These are phyloP conservation scores for Lichtheimia ornata DNA, from an alignment of 371 early-diverging fungal species.

Conservation along the genomic window DNA sequence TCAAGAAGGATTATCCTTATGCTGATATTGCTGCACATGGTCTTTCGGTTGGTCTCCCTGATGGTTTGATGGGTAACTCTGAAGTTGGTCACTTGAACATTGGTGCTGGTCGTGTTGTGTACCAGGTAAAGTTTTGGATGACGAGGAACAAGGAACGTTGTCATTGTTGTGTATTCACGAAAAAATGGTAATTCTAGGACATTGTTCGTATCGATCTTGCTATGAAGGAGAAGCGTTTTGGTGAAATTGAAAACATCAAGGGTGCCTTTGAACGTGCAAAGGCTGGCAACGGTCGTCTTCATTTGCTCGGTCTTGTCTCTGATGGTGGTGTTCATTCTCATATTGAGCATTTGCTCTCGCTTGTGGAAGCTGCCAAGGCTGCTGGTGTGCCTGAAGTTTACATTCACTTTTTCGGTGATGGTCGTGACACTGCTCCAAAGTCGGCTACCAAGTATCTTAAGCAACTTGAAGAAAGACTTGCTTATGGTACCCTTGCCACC, in stretches of 20 bases:
- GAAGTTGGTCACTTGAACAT: conserved; percentile 99
- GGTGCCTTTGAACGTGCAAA: conserved; percentile 87
- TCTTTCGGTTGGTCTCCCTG: conserved; percentile 96
- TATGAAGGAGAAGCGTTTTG: conserved; percentile 78
- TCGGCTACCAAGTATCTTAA: conserved; percentile 77
- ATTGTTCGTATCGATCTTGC: conserved; percentile 96
- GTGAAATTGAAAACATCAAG: conserved; percentile 73
- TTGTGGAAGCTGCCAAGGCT: conserved; percentile 85
- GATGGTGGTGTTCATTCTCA: conserved; percentile 99
- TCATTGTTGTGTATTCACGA: not conserved
- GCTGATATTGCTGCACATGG: conserved; percentile 94
- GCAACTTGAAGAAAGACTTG: conserved; percentile 66
- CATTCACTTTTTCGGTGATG: conserved; percentile 99
- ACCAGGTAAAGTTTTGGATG: conserved; percentile 76
- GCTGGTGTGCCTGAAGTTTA: conserved; percentile 85
- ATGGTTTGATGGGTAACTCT: conserved; percentile 99
- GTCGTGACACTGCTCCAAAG: conserved; percentile 97
- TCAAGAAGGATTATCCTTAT: conserved; percentile 76
- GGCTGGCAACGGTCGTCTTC: conserved; percentile 85
- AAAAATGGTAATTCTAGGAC: conserved; percentile 63
- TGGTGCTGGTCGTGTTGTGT: conserved; percentile 98
- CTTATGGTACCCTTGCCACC: conserved; percentile 91
- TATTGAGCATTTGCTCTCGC: conserved; percentile 88
- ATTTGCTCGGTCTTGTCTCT: conserved; percentile 97
- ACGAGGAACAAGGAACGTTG: not conserved